These are phyloP conservation scores for Clarireedia hainanense DNA, from an alignment of 2,329 filamentous ascomycete species.

Conservation along the genomic window DNA sequence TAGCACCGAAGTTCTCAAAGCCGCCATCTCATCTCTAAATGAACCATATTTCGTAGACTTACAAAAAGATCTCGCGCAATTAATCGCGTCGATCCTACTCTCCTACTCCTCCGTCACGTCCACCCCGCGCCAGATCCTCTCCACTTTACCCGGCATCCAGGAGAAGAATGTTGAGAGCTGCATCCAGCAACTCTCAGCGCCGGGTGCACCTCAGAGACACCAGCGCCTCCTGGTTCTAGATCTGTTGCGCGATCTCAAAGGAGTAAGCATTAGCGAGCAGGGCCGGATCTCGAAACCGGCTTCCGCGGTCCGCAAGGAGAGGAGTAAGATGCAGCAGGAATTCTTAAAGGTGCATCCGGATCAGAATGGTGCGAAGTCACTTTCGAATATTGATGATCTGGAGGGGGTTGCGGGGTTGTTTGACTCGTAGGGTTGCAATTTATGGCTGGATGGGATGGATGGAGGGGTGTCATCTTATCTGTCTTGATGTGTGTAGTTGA, in stretches of 20 bases:
- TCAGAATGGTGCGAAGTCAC: constrained; percentile 11
- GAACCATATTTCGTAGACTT: constrained; percentile 96
- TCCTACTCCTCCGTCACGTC: constrained; percentile 62
- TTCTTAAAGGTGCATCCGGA: constrained; percentile 47
- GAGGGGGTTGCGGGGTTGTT: constrained; percentile 29
- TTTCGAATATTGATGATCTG: constrained; percentile 13
- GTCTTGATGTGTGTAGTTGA: too few species aligned
- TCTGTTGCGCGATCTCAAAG: constrained; percentile 76
- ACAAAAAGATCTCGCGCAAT: constrained; percentile 80
- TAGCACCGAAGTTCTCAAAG: constrained; percentile 78
- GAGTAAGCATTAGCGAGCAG: constrained; percentile 87
- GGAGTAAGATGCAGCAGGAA: constrained; percentile 56
- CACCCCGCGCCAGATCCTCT: constrained; percentile 68
- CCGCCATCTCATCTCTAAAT: constrained; percentile 82
- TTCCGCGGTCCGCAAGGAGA: constrained; percentile 35
- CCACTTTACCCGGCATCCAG: constrained; percentile 71
- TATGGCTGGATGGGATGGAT: not conserved
- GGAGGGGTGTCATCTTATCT: not conserved
- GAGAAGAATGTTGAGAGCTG: constrained; percentile 58
- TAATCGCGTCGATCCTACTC: constrained; percentile 80
- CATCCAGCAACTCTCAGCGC: constrained; percentile 51
- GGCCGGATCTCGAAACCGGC: constrained; percentile 64
- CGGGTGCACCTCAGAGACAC: constrained; percentile 56
- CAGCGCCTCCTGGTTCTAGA: constrained; percentile 79
- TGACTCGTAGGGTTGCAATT: constrained; percentile 1